These are phyloP conservation scores for Coniella lustricola DNA, from an alignment of 2,329 filamentous ascomycete genomes.

Conservation along the genomic window DNA sequence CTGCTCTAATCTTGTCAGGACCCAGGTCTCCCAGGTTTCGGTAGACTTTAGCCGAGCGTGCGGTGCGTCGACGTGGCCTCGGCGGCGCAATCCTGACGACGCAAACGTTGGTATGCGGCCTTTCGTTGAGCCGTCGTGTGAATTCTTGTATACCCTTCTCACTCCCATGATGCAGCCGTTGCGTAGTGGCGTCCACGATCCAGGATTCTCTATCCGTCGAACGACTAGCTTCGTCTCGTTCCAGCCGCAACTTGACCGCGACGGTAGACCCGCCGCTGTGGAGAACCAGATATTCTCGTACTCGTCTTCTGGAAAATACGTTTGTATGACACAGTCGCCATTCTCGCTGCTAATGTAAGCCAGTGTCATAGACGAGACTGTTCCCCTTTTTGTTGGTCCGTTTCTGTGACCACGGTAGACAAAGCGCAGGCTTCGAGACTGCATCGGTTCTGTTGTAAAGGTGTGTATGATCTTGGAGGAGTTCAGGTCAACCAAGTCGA, in stretches of 20 bases:
- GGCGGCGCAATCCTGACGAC: constrained; percentile 15
- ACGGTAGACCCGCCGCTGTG: constrained; percentile 32
- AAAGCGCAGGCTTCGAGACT: constrained; percentile 52
- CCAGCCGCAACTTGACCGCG: constrained; percentile 44
- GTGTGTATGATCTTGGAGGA: constrained; percentile 52
- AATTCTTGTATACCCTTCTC: constrained; percentile 34
- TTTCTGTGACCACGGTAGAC: constrained; percentile 46
- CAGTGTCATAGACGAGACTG: constrained; percentile 56
- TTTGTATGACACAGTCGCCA: constrained; percentile 58
- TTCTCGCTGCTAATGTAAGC: constrained; percentile 55
- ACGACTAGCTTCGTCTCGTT: constrained; percentile 42
- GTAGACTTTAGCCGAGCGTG: constrained; percentile 12
- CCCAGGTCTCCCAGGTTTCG: constrained; percentile 48
- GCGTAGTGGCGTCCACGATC: constrained; percentile 56
- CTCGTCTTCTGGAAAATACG: constrained; percentile 48
- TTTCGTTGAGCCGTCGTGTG: constrained; percentile 16
- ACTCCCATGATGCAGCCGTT: constrained; percentile 58
- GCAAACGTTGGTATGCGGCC: constrained; percentile 15
- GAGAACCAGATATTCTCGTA: constrained; percentile 52
- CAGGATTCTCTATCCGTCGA: constrained; percentile 53
- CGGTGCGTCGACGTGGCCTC: constrained; percentile 4
- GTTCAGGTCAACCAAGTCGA: constrained; percentile 55
- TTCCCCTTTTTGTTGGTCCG: constrained; percentile 47
- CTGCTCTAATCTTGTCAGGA: constrained; percentile 38
- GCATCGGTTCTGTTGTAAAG: constrained; percentile 52